Conservation (phyloP, 495 filamentous ascomycete species). For the Neurospora sublineolata region DNA sequence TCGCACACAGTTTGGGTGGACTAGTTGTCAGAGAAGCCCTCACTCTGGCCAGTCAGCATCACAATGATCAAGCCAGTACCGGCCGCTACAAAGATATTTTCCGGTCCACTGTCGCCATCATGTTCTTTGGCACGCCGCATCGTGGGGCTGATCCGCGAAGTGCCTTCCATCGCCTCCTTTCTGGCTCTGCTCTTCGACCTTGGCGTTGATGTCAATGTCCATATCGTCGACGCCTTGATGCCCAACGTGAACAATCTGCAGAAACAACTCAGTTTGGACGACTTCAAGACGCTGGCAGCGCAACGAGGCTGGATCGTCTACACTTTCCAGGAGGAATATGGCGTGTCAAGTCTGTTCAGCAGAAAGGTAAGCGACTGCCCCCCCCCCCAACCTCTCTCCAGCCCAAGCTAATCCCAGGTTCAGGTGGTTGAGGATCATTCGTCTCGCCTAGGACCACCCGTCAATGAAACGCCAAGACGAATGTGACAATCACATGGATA, state of each 20-base stretch:
- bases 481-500: slow-evolving; percentile 3
- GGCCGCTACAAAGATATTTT: background rate
- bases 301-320: background rate
- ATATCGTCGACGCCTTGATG: background rate
- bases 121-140: slow-evolving; percentile 7
- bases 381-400: background rate
- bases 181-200: background rate
- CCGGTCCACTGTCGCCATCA: slow-evolving; percentile 4
- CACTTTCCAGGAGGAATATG: background rate
- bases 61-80: background rate
- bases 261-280: background rate
- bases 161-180: background rate
- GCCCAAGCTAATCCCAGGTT: background rate
- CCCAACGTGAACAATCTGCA: background rate
- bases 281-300: background rate
- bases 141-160: background rate
- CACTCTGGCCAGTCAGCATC: background rate
- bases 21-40: background rate
- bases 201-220: background rate
- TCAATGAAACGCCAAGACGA: background rate
- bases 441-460: background rate
- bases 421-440: slow-evolving; percentile 2
- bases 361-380: background rate
- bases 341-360: background rate
- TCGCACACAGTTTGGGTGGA: background rate